Evolutionary conservation across 805 yeast genomes (phyloP), one percentile per base, ranked within the genome.

Genomic region (Candida pini): DNA sequence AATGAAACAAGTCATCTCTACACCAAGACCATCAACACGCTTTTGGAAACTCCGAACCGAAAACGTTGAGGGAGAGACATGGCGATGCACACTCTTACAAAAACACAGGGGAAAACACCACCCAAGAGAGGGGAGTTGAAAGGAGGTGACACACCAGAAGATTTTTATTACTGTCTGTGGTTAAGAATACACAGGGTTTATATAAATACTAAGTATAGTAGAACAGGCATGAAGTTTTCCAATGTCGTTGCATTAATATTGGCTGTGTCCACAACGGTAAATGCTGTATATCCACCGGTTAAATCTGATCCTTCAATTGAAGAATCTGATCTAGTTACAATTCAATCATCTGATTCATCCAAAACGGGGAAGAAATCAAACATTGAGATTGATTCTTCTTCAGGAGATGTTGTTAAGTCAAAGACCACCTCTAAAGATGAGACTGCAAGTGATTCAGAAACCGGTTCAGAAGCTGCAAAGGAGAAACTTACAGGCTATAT

Each of bases 251-350:
- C 40, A 33, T 30, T 41, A 21, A 24, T 36, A 14, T 31, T 31
- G 14, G 39, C 28, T 14, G 13, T 31, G 14, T 22, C 37, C 14
- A 26, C 37, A n/a, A 27, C 40, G 9, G 44, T 31, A 6, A 18
- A 23, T 9, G 53, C 49, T 4, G 45, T 48, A n/a, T 48, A 48
- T 34, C 53, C 52, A 18, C 41, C 48, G 4, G 46, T 44, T 6
- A 25, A 33, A 3, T 38, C 30, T 10, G 49, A 40, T 35, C 25
- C 37, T 9, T 20, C 36, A 5, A 36, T 38, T 10, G 35, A 25
- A 4, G 32, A 26, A 9, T 24, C 39, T n/a, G 45, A 48, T 16
- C 36, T 45, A 31, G 52, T 45, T 14, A 44, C 47, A 18, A 44
- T 48, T 35, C 52, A 45, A 36, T 15, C 32, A n/a, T 18, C n/a